Conservation (phyloP, 2,329 filamentous ascomycete species). For the Neoscytalidium dimidiatum region DNA sequence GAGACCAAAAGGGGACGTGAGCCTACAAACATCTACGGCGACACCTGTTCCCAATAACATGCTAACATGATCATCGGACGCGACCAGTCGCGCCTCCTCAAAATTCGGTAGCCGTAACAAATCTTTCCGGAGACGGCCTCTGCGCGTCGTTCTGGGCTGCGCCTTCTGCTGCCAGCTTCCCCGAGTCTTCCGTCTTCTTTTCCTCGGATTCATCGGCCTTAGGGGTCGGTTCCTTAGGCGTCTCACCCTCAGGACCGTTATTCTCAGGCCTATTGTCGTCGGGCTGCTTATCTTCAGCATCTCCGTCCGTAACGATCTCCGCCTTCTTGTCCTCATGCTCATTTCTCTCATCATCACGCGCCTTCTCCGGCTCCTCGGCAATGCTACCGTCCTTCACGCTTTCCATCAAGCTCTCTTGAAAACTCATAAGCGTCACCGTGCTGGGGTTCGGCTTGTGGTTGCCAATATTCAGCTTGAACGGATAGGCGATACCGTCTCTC, state of each 20-base stretch:
- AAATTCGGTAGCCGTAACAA: constrained; percentile 53
- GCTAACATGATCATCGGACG: background rate
- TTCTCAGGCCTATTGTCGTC: too few species aligned
- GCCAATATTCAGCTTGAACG: constrained; percentile 62
- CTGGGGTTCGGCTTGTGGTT: constrained; percentile 17
- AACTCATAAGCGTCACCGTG: constrained; percentile 14
- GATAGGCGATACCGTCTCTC: constrained; percentile 69
- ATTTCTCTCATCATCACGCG: constrained; percentile 6
- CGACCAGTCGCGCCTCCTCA: constrained; percentile 3
- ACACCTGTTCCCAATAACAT: background rate
- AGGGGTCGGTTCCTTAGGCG: background rate
- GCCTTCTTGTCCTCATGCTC: constrained; percentile 1
- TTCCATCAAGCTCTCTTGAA: constrained; percentile 8
- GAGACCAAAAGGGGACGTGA: background rate
- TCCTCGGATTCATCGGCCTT: background rate
- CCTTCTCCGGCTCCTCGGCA: background rate
- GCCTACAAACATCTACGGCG: background rate
- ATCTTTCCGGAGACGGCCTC: constrained; percentile 51
- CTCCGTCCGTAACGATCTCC: background rate
- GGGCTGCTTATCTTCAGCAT: constrained; percentile 15
- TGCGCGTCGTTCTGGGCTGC: constrained; percentile 17
- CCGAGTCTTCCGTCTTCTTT: constrained; percentile 18
- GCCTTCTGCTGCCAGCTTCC: background rate
- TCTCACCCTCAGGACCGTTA: constrained; percentile 8
- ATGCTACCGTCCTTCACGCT: background rate